These are phyloP conservation scores for Lipomyces starkeyi DNA, from an alignment of 805 yeast genomes.

Conservation along the genomic window DNA sequence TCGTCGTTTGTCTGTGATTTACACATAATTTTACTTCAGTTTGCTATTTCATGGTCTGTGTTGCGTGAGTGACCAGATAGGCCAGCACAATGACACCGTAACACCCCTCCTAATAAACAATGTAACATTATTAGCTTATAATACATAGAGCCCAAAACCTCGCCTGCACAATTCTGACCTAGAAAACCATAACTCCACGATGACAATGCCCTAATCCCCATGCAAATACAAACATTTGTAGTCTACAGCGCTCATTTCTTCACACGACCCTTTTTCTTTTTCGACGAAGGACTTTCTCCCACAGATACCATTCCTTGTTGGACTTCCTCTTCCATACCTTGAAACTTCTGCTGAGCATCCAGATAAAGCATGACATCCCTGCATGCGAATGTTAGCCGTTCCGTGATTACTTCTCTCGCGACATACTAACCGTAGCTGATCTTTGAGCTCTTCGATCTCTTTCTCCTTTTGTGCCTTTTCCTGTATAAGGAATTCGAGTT, in stretches of 20 bases:
- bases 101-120: not conserved
- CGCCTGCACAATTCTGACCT: not conserved
- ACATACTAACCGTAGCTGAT: constrained; percentile 41
- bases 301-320: constrained; percentile 71
- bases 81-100: not conserved
- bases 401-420: not conserved
- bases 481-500: constrained; percentile 48
- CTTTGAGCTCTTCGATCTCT: constrained; percentile 44
- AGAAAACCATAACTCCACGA: not conserved
- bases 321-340: constrained; percentile 72
- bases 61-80: not conserved
- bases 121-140: not conserved
- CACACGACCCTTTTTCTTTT: constrained; percentile 23
- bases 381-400: constrained; percentile 47
- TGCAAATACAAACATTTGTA: not conserved
- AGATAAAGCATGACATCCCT: constrained; percentile 81
- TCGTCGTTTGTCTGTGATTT: not conserved
- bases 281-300: constrained; percentile 21
- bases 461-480: constrained; percentile 41
- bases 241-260: not conserved
- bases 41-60: not conserved
- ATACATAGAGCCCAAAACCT: not conserved
- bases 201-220: not conserved
- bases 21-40: not conserved
- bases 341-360: constrained; percentile 73